phyloP scores from a whole-genome alignment of 768 basidiomycete species.

The Mycena latifolia region DNA sequence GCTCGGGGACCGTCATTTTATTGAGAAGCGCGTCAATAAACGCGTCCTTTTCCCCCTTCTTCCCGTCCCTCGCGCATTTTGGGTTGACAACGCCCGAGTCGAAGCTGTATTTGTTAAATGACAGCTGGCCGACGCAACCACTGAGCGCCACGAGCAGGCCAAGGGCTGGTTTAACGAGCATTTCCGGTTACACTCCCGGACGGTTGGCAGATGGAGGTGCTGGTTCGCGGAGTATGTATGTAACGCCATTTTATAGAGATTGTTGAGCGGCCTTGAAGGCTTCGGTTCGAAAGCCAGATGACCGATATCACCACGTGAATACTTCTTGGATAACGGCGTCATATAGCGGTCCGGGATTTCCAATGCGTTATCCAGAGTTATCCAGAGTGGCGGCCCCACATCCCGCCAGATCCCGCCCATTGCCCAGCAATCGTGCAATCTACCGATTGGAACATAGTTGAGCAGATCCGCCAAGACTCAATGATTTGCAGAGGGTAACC shows the following conservation, averaged over 20 bases:
- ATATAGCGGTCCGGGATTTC: slow-evolving; percentile 2
- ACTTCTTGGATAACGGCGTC: background rate
- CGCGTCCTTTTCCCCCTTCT: slow-evolving; percentile 28
- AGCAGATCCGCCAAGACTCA: too few relatives aligned
- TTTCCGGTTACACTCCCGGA: background rate
- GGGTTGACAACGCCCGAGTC: slow-evolving; percentile 25
- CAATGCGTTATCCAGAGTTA: background rate
- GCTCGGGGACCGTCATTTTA: slow-evolving; percentile 33
- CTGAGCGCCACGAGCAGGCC: slow-evolving; percentile 17
- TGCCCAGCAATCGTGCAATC: too few relatives aligned
- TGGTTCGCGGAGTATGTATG: too few relatives aligned
- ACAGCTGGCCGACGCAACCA: slow-evolving; percentile 23
- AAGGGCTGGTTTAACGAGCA: slow-evolving; percentile 20
- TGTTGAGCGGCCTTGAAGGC: too few relatives aligned
- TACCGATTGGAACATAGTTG: too few relatives aligned
- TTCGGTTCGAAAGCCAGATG: slow-evolving; percentile 20
- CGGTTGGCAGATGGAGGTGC: background rate
- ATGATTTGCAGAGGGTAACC: too few relatives aligned
- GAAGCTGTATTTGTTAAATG: slow-evolving; percentile 30
- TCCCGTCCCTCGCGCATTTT: slow-evolving; percentile 22
- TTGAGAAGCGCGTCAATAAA: slow-evolving; percentile 33
- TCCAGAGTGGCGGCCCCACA: too few relatives aligned
- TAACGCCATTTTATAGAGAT: too few relatives aligned
- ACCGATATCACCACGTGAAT: slow-evolving; percentile 26
- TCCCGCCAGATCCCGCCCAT: too few relatives aligned